Evolutionary conservation across 208 protist species (phyloP), one percentile per base, ranked within the genome.

Genomic region (Phytomonas sp.): DNA sequence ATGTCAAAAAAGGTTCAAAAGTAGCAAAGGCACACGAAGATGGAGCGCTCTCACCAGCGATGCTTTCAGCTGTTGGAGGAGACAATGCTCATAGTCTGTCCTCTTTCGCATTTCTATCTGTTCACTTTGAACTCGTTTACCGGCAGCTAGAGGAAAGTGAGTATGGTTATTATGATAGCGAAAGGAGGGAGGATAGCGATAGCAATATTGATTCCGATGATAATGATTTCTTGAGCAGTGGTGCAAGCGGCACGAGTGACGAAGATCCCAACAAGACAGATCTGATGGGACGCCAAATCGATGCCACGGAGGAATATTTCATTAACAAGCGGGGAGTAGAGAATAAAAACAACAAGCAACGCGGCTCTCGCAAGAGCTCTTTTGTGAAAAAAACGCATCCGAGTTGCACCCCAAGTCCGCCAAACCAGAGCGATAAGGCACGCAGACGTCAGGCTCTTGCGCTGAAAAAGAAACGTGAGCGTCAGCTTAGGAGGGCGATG

Each of bases 381-480:
- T 56, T 26, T 9, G 46, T 20, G 4, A 20, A 65, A 65, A 65
- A 65, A 23, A 13, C 1, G 36, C 6, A 65, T 46, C 23, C 33
- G 61, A 53, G 4, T 23, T 13, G 61, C 36, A 40, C 33, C 46
- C 46, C 46, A 26, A 56, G 46, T 23, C 46, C 46, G 6, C 11
- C 46, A 56, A 56, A 56, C 20, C 46, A 56, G 11, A 56, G 46
- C n/a, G 36, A 56, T 46, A 65, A 65, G 23, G 61, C 11, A 23
- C 11, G 69, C 33, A 84, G 81, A 60, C 79, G 79, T 23, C 62
- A 80, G 71, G 73, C 75, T 62, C 75, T 76, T 3, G 72, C 72
- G 26, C 61, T 53, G 28, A 73, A 74, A n/a, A 65, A 63, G 23
- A 37, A 65, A 40, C 37, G 20, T 26, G 33, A 59, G 23, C 23